These are phyloP conservation scores for Melastoma malabathricum DNA, from an alignment of 345 rosid genomes.

Conservation along the genomic window DNA sequence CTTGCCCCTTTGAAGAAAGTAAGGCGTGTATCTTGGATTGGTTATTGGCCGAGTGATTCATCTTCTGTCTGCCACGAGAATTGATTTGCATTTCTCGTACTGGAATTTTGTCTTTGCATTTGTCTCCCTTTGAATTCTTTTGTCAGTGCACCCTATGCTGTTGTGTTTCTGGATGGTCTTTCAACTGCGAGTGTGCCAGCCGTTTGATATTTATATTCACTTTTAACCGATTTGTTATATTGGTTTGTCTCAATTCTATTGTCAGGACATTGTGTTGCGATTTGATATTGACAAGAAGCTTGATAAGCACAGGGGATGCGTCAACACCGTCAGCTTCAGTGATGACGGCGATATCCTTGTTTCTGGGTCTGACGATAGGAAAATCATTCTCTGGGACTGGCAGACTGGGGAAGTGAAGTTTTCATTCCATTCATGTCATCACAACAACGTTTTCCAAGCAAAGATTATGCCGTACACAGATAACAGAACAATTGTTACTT, in stretches of 20 bases:
- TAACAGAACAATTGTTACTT: constrained; percentile 71
- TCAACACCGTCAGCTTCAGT: constrained; percentile 68
- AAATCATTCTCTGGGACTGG: constrained; percentile 76
- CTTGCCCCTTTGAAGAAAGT: too few species aligned
- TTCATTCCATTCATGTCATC: constrained; percentile 59
- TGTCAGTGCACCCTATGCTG: too few species aligned
- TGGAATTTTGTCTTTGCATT: too few species aligned
- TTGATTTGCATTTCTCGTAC: too few species aligned
- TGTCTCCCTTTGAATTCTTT: too few species aligned
- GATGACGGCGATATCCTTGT: constrained; percentile 41
- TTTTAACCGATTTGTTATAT: not conserved
- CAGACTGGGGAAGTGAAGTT: constrained; percentile 46
- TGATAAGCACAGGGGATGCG: constrained; percentile 65
- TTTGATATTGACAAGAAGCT: constrained; percentile 48
- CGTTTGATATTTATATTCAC: not conserved
- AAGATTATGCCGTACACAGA: constrained; percentile 67
- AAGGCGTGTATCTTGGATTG: too few species aligned
- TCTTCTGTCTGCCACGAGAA: too few species aligned
- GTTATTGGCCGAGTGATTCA: too few species aligned
- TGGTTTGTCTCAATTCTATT: constrained; percentile 1
- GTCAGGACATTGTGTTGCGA: constrained; percentile 64
- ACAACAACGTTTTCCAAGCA: constrained; percentile 70
- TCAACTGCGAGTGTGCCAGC: too few species aligned
- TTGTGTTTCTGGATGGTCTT: too few species aligned
- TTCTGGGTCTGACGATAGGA: constrained; percentile 82